Conservation (phyloP, 202 grass and related monocot genomes). For the Digitaria exilis region DNA sequence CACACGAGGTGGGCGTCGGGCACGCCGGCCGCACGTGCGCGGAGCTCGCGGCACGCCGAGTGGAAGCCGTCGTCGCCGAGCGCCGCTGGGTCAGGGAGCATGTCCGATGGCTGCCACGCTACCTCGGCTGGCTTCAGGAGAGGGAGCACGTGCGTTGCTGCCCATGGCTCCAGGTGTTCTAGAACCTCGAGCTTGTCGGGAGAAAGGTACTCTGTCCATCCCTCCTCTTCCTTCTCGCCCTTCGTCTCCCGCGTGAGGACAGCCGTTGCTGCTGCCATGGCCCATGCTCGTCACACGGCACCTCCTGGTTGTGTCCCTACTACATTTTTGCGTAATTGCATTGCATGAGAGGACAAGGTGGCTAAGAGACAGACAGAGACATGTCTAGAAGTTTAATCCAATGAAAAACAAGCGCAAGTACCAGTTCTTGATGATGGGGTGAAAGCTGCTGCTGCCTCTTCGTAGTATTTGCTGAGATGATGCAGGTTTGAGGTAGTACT, state of each 20-base stretch:
- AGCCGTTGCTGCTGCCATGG: background rate
- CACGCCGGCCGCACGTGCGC: constrained; percentile 9
- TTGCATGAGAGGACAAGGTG: no score
- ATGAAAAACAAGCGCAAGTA: background rate
- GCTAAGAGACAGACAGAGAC: background rate
- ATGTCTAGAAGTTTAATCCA: no score
- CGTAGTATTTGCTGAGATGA: background rate
- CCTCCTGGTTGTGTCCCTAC: background rate
- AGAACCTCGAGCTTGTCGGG: constrained; percentile 39
- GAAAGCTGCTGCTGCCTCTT: background rate
- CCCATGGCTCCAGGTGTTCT: constrained; percentile 51
- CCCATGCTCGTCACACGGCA: background rate
- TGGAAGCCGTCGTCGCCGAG: constrained; percentile 54
- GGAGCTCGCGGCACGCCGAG: constrained; percentile 42
- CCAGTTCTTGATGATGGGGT: background rate
- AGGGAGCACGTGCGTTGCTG: constrained; percentile 45
- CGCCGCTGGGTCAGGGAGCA: constrained; percentile 44
- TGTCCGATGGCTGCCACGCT: constrained; percentile 41
- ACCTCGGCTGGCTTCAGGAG: constrained; percentile 54
- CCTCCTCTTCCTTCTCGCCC: constrained; percentile 17
- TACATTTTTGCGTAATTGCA: no score
- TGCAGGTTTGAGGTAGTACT: background rate
- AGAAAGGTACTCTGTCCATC: constrained; percentile 20
- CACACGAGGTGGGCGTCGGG: constrained; percentile 40
- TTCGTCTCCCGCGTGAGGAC: background rate